phyloP scores from a whole-genome alignment of 75 land plant genomes.

The Picea sitchensis region DNA sequence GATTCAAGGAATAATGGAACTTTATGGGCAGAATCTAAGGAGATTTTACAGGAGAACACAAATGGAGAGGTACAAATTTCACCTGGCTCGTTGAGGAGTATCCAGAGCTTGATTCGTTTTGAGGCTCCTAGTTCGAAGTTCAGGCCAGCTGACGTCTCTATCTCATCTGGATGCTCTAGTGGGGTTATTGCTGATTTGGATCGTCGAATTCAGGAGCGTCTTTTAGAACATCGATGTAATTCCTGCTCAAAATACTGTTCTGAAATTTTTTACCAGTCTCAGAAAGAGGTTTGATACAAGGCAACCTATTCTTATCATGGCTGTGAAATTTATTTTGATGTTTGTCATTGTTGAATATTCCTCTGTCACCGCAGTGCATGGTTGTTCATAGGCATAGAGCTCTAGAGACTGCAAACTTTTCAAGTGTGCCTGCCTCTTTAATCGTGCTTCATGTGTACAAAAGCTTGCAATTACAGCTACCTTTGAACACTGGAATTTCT shows the following conservation, averaged over 20 bases:
- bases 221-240: constrained; percentile 71
- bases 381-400: background rate
- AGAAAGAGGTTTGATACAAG: constrained; percentile 64
- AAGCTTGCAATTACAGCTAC: background rate
- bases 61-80: constrained; percentile 49
- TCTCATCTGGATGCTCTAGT: constrained; percentile 1
- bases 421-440: too few species aligned
- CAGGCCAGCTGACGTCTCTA: constrained; percentile 33
- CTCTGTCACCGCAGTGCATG: background rate
- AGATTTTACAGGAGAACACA: constrained; percentile 39
- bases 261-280: constrained; percentile 73
- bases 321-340: background rate
- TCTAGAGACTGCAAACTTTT: background rate
- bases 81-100: constrained; percentile 45
- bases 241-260: constrained; percentile 64
- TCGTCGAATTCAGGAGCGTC: constrained; percentile 51
- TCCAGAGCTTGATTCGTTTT: constrained; percentile 76
- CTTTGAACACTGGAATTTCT: background rate
- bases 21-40: constrained; percentile 16
- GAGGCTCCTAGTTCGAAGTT: constrained; percentile 56
- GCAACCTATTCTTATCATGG: background rate
- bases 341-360: background rate
- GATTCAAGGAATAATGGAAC: constrained; percentile 23
- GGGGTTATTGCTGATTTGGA: constrained; percentile 47
- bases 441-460: too few species aligned